phyloP scores from a whole-genome alignment of 768 basidiomycete genomes.

The Amanita subjunquillea region DNA sequence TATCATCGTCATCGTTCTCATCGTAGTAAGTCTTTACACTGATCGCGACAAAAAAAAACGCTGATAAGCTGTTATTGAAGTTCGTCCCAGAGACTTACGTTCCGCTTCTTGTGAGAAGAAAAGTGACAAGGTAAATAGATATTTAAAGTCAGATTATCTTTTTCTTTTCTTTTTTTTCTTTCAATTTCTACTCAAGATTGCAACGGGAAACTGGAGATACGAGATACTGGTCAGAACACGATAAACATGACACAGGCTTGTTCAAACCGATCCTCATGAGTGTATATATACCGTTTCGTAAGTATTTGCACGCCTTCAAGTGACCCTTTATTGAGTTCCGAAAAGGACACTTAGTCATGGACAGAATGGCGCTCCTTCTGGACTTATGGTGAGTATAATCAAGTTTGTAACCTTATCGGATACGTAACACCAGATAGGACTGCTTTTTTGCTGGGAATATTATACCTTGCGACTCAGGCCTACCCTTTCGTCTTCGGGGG shows the following conservation, averaged over 20 bases:
- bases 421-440: slow-evolving; percentile 35
- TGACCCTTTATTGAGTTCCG: neutral
- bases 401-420: slow-evolving; percentile 13
- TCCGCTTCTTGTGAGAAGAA: slow-evolving; percentile 49
- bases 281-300: slow-evolving; percentile 66
- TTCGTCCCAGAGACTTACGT: slow-evolving; percentile 66
- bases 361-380: slow-evolving; percentile 67
- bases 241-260: slow-evolving; percentile 37
- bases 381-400: slow-evolving; percentile 50
- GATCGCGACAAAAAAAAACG: neutral
- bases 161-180: neutral
- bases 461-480: slow-evolving; percentile 58
- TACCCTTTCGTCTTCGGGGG: slow-evolving; percentile 43
- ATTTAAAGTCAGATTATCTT: neutral
- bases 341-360: slow-evolving; percentile 48
- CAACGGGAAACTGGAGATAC: slow-evolving; percentile 45
- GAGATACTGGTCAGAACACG: slow-evolving; percentile 50
- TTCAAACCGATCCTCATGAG: slow-evolving; percentile 39
- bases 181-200: slow-evolving; percentile 24
- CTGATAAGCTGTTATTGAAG: slow-evolving; percentile 16
- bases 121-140: slow-evolving; percentile 39
- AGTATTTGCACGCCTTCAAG: slow-evolving; percentile 11
- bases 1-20: slow-evolving; percentile 36
- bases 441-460: slow-evolving; percentile 43
- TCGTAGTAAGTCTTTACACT: slow-evolving; percentile 28